Base-by-base conservation (phyloP, 495 filamentous ascomycete species). In the Lasiosphaeria hispida region DNA sequence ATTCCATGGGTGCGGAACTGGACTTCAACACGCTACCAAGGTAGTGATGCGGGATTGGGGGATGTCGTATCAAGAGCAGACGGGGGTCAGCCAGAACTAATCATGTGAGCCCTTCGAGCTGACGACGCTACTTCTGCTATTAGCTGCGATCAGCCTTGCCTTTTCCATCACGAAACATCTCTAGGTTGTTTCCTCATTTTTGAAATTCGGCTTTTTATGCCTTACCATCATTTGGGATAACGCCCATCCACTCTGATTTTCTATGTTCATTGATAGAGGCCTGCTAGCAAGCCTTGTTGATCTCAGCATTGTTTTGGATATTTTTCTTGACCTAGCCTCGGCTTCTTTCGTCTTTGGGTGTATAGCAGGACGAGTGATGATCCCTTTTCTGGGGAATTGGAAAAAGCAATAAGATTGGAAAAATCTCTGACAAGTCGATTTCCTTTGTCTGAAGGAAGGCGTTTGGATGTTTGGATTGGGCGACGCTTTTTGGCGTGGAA, bases 11-110 rank as follows among this genome's bases (percentile, higher is more conserved):
- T 7, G 55, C 50, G 9, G 67, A 70, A n/a, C 11, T 73, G 37
- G 68, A 72, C 39, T 73, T 70, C 59, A 73, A 73, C 55, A 61
- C 69, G 0, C 37, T 70, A 23, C 50, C 62, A 7, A 65, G 69
- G 71, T 72, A 65, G 61, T 47, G 5, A 62, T 59, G 61, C 41
- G 43, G 53, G 57, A 55, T 19, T 11, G 33, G 49, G 43, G 52
- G 15, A 62, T 36, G 51, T 33, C 15, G 38, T 11, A 43, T 48
- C 11, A 37, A 19, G n/a, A 30, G 23, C 23, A 30, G 23, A 5
- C 23, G 23, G n/a, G n/a, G n/a, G 23, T 30, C 23, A 30, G 23
- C 23, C 23, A 2, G 23, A 30, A 30, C 23, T 30, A 30, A 30
- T 30, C 23, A 30, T 5, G 23, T 30, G 23, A 30, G 5, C 5